These are phyloP conservation scores for Claviceps spartinae DNA, from an alignment of 2,329 filamentous ascomycete genomes.

Conservation along the genomic window DNA sequence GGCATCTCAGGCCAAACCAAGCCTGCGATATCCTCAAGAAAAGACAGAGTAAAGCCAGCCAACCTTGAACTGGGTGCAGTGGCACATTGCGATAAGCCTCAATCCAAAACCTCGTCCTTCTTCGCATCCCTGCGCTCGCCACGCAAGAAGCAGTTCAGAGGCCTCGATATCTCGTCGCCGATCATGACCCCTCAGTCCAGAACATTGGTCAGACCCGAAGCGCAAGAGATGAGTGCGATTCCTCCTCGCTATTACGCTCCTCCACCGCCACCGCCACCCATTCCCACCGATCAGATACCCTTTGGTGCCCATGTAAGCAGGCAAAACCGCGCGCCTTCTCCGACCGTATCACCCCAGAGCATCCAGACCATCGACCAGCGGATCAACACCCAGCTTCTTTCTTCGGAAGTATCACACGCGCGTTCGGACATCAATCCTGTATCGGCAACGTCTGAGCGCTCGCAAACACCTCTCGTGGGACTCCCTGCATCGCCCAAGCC, in stretches of 20 bases:
- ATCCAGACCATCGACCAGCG: slow-evolving; percentile 42
- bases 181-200: slow-evolving; percentile 51
- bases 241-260: slow-evolving; percentile 45
- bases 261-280: slow-evolving; percentile 42
- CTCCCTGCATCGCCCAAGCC: slow-evolving; percentile 31
- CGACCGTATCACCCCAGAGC: slow-evolving; percentile 27
- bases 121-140: slow-evolving; percentile 50
- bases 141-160: slow-evolving; percentile 36
- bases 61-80: slow-evolving; percentile 32
- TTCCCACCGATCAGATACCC: slow-evolving; percentile 34
- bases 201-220: slow-evolving; percentile 41
- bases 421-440: slow-evolving; percentile 32
- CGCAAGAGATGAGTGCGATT: slow-evolving; percentile 44
- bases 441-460: slow-evolving; percentile 39
- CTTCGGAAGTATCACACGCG: slow-evolving; percentile 22
- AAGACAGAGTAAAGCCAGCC: slow-evolving; percentile 34
- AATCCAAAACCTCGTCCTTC: slow-evolving; percentile 45
- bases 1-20: slow-evolving; percentile 23
- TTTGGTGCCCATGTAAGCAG: slow-evolving; percentile 15
- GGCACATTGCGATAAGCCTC: slow-evolving; percentile 31
- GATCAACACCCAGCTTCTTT: slow-evolving; percentile 27
- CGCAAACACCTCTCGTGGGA: slow-evolving; percentile 36
- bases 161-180: slow-evolving; percentile 48
- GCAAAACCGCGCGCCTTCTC: slow-evolving; percentile 14
- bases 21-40: slow-evolving; percentile 22